Evolutionary conservation across 495 filamentous ascomycete species (phyloP).

Genomic region (Penicillium salamii): DNA sequence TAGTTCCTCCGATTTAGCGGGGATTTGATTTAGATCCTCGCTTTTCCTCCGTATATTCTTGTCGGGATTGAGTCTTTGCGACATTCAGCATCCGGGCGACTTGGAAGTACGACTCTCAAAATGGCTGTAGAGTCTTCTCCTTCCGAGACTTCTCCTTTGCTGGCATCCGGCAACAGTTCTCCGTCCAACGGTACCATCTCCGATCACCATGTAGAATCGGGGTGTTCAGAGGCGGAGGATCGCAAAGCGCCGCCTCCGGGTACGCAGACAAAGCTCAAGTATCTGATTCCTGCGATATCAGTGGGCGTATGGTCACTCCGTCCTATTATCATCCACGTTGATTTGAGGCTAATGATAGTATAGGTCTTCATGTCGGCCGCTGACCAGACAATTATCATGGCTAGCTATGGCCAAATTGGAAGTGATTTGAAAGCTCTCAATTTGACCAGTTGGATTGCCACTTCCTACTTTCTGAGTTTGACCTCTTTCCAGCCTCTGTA

Average conservation of each 20-base stretch:
- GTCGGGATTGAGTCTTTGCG: neutral
- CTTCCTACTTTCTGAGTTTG: slow-evolving; percentile 70
- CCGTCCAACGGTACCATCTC: slow-evolving; percentile 28
- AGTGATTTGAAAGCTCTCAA: slow-evolving; percentile 76
- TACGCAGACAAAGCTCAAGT: slow-evolving; percentile 35
- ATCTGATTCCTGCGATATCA: slow-evolving; percentile 50
- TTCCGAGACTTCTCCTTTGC: slow-evolving; percentile 44
- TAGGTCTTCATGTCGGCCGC: slow-evolving; percentile 69
- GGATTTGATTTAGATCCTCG: neutral
- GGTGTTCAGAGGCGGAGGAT: slow-evolving; percentile 8
- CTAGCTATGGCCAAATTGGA: slow-evolving; percentile 77
- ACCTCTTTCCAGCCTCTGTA: slow-evolving; percentile 79
- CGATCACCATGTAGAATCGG: slow-evolving; percentile 20
- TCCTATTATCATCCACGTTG: neutral
- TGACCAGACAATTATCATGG: slow-evolving; percentile 81
- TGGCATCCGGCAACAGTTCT: slow-evolving; percentile 28
- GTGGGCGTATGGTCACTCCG: slow-evolving; percentile 42
- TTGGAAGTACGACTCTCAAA: neutral
- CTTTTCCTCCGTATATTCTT: neutral
- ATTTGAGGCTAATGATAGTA: neutral
- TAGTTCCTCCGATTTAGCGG: too few relatives aligned
- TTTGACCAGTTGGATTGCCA: slow-evolving; percentile 82
- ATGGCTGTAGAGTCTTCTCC: slow-evolving; percentile 29
- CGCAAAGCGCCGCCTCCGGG: slow-evolving; percentile 29
- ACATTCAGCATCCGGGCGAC: slow-evolving; percentile 2